Evolutionary conservation across 208 protist genomes (phyloP).

Genomic region (Leptomonas seymouri): DNA sequence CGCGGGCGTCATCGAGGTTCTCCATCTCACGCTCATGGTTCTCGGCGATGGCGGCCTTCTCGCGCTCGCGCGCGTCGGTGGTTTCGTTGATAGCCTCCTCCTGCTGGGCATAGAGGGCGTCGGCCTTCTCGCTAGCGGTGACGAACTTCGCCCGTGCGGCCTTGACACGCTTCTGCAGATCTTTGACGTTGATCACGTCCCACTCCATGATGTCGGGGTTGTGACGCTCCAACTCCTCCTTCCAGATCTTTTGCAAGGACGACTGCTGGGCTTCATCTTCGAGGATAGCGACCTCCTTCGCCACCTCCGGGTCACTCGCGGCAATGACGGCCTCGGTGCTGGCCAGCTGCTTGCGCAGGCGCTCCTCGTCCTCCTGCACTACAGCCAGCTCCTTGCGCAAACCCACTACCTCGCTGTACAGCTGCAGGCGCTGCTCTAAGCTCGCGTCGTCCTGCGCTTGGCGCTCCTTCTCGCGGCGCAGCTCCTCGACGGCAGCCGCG

Average conservation of each 20-base stretch:
- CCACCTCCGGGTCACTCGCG: slow-evolving; percentile 50
- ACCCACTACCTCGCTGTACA: slow-evolving; percentile 68
- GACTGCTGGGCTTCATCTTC: slow-evolving; percentile 76
- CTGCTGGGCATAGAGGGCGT: slow-evolving; percentile 50
- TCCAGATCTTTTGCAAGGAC: slow-evolving; percentile 55
- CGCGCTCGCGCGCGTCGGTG: slow-evolving; percentile 70
- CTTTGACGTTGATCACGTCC: slow-evolving; percentile 45
- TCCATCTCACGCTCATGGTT: slow-evolving; percentile 72
- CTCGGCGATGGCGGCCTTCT: slow-evolving; percentile 54
- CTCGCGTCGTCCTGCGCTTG: slow-evolving; percentile 10
- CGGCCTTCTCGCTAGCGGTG: slow-evolving; percentile 36
- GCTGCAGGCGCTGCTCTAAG: slow-evolving; percentile 64
- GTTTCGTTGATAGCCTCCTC: slow-evolving; percentile 73
- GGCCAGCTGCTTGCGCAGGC: slow-evolving; percentile 52
- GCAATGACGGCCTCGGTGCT: slow-evolving; percentile 28
- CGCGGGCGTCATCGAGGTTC: slow-evolving; percentile 52
- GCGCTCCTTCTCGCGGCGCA: slow-evolving; percentile 13
- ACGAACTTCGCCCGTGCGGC: slow-evolving; percentile 39
- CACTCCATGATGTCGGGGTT: slow-evolving; percentile 61
- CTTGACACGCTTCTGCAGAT: slow-evolving; percentile 50
- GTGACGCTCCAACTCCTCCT: slow-evolving; percentile 43
- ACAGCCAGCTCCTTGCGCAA: slow-evolving; percentile 70
- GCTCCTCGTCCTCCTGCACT: slow-evolving; percentile 63
- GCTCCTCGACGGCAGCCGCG: slow-evolving; percentile 20
- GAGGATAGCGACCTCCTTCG: slow-evolving; percentile 44